Evolutionary conservation across 139 green algal species (phyloP), one percentile per base, ranked within the genome.

Genomic region (Zygnema cylindricum): DNA sequence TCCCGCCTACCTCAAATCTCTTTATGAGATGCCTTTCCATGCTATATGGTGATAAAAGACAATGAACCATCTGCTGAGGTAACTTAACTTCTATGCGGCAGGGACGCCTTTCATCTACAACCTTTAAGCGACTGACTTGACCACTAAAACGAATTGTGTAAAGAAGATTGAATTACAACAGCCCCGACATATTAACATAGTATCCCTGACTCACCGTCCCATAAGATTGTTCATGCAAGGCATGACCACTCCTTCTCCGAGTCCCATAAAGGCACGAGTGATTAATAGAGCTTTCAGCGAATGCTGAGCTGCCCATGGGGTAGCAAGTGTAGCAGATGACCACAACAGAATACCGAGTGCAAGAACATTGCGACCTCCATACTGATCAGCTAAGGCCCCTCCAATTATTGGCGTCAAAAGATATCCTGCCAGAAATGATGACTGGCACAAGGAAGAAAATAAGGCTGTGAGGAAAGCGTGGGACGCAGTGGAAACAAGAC

Each of bases 391-490:
- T 25, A 98, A 90, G 0, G 92, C 79, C 21, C 97, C 97, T 0
- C 96, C 96, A 43, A 96, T 69, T 7, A 98, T 90, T 55, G 86
- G 93, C 11, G 96, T 98, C 49, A 94, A 93, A 75, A 95, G 41
- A n/a, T 99, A 99, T 41, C 97, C 97, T 94, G 94, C 98, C 38
- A 99, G 91, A 89, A 99, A 99, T 1, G 96, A 95, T 0, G 93
- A 95, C 90, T 98, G 95, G 16, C 22, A 42, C 2, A 38, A 36
- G 41, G 3, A 54, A 32, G 25, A 11, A 82, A 11, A n/a, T n/a
- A n/a, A n/a, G n/a, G n/a, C n/a, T n/a, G n/a, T n/a, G n/a, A n/a
- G n/a, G n/a, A n/a, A n/a, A n/a, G n/a, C n/a, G n/a, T n/a, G n/a
- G n/a, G n/a, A n/a, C n/a, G n/a, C n/a, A n/a, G n/a, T 1, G 76